A percentile compares a stretch with the other conserved stretches of the same genome.
phyloP scores from a whole-genome alignment of 2,329 filamentous ascomycete species.

The Diplodia corticola region DNA sequence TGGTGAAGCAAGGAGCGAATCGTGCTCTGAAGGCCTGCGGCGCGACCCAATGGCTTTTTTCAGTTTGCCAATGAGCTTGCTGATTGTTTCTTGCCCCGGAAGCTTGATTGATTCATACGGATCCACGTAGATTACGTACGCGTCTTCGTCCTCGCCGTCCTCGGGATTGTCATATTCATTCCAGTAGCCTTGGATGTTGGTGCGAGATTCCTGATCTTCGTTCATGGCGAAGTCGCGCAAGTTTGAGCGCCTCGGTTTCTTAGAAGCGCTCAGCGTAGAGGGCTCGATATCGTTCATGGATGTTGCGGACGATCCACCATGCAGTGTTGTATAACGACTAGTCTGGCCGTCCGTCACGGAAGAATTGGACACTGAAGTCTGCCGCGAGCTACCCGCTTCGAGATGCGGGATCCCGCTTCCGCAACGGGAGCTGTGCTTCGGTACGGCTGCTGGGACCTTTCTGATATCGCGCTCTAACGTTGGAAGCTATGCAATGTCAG shows the following conservation, averaged over 20 bases:
- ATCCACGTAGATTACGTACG: constrained; percentile 73
- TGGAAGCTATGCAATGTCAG: constrained; percentile 33
- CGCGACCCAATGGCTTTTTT: constrained; percentile 30
- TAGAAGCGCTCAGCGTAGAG: not conserved
- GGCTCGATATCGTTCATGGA: constrained; percentile 33
- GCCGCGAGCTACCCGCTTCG: constrained; percentile 32
- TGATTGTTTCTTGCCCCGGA: constrained; percentile 63
- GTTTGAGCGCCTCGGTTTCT: constrained; percentile 5
- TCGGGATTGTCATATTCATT: constrained; percentile 85
- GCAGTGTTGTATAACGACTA: constrained; percentile 32
- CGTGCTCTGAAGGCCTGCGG: constrained; percentile 26
- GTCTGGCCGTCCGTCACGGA: constrained; percentile 40
- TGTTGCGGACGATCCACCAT: constrained; percentile 38
- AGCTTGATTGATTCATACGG: constrained; percentile 63
- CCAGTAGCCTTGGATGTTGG: constrained; percentile 62
- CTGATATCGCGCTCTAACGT: constrained; percentile 53
- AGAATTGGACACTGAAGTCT: constrained; percentile 41
- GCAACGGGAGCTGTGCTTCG: constrained; percentile 31
- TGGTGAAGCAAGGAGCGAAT: constrained; percentile 35
- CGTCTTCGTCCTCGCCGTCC: constrained; percentile 58
- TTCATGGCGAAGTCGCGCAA: constrained; percentile 8
- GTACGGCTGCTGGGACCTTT: constrained; percentile 49
- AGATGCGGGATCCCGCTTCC: constrained; percentile 27
- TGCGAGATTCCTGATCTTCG: constrained; percentile 14
- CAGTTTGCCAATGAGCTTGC: constrained; percentile 48